Evolutionary conservation across 148 eudicot species (phyloP).

Genomic region (Tetragonia tetragonoides): DNA sequence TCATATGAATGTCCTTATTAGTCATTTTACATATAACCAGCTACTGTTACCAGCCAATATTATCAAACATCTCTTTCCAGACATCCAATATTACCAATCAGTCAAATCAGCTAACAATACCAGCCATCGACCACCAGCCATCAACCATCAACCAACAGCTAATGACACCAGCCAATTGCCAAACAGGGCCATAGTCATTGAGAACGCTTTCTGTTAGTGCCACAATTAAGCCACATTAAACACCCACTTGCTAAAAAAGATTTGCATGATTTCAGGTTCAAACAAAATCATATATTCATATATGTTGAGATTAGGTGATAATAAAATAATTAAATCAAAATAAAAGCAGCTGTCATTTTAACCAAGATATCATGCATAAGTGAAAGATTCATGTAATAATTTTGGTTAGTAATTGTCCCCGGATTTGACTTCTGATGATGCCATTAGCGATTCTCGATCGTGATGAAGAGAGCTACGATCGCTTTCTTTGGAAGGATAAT

Average conservation of each 20-base stretch:
- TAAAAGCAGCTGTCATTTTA: slow-evolving; percentile 22
- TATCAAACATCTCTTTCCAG: too few species aligned
- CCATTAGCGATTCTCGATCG: slow-evolving; percentile 6
- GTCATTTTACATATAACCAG: too few species aligned
- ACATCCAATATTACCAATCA: too few species aligned
- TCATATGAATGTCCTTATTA: too few species aligned
- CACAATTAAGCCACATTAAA: neutral
- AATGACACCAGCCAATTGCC: too few species aligned
- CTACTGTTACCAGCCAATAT: too few species aligned
- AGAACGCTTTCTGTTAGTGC: slow-evolving; percentile 9
- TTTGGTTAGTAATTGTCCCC: slow-evolving; percentile 20
- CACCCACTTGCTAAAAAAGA: slow-evolving; percentile 20
- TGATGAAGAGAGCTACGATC: slow-evolving; percentile 11
- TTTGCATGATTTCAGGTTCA: slow-evolving; percentile 17
- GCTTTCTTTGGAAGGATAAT: slow-evolving; percentile 11
- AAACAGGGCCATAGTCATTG: too few species aligned
- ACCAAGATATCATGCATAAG: slow-evolving; percentile 22
- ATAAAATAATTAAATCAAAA: neutral
- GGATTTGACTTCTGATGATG: neutral
- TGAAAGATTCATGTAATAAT: slow-evolving; percentile 30
- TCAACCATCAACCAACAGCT: too few species aligned
- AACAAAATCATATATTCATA: slow-evolving; percentile 11
- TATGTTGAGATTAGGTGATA: slow-evolving; percentile 10
- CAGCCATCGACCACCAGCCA: too few species aligned
- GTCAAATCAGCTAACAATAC: too few species aligned